These are phyloP conservation scores for Candida endomychidarum DNA, from an alignment of 805 yeast genomes.

Conservation along the genomic window DNA sequence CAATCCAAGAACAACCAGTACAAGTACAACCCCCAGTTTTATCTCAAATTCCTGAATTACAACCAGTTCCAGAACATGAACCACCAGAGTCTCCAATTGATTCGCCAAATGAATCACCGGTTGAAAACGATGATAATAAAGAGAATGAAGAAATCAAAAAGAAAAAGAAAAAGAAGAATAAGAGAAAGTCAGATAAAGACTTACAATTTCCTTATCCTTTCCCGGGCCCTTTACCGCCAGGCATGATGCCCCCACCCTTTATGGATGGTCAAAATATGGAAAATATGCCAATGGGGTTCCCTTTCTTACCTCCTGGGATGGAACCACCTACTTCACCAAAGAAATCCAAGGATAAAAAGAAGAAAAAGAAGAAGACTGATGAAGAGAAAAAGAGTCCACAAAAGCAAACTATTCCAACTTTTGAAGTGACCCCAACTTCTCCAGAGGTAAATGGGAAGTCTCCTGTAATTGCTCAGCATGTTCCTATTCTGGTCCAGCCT, in stretches of 20 bases:
- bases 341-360: constrained; percentile 20
- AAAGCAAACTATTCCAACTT: constrained; percentile 12
- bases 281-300: constrained; percentile 15
- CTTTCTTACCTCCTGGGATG: constrained; percentile 16
- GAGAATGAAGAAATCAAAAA: constrained; percentile 16
- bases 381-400: constrained; percentile 9
- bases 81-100: not conserved
- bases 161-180: constrained; percentile 17
- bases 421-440: constrained; percentile 12
- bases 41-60: not conserved
- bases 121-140: constrained; percentile 12
- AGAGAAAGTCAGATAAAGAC: constrained; percentile 10
- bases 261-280: constrained; percentile 11
- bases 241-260: constrained; percentile 16
- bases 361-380: constrained; percentile 18
- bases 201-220: constrained; percentile 12
- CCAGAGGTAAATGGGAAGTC: constrained; percentile 4
- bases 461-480: constrained; percentile 6
- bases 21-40: not conserved
- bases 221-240: constrained; percentile 16
- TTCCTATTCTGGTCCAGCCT: not conserved
- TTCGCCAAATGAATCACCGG: constrained; percentile 4
- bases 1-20: not conserved
- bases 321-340: constrained; percentile 19
- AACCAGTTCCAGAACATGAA: not conserved